Evolutionary conservation across 441 rosid species (phyloP), one percentile per base, ranked within the genome.

Genomic region (Aquilaria agallochum): DNA sequence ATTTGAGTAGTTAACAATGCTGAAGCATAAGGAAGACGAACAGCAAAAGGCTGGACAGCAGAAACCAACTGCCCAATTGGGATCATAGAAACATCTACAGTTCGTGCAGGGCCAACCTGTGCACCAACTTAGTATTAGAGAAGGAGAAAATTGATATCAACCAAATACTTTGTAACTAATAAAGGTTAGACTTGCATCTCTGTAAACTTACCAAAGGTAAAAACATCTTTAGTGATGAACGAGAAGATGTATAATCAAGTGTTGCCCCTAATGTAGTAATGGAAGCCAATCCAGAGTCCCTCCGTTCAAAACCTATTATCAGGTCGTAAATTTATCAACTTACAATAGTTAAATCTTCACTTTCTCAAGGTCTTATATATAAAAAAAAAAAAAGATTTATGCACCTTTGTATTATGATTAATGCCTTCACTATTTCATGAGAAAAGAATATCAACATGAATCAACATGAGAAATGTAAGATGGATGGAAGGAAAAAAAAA

Each of bases 211-310:
- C 96, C 69, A 82, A 77, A 27, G 87, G 90, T 75, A 87, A 71
- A 61, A 88, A 76, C 68, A 82, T 64, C 61, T 77, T 90, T 58
- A 85, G 84, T 33, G 73, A 67, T 53, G 97, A 87, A 64, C 74
- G 72, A 66, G 95, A 90, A 68, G 86, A 62, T 50, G 85, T 67
- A 69, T 87, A 90, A 76, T 90, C 97, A 54, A 90, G 82, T 40
- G 97, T 69, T 51, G 97, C 81, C 44, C 82, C 92, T 55, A 85
- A 67, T 55, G 95, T 90, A 48, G 73, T 72, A 47, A 84, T 68
- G 51, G 86, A 80, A 56, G 83, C 76, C 72, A 87, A 70, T 31
- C 84, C 80, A 2, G 90, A 64, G 59, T 88, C 83, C 32, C 60
- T 85, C 78, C 89, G 83, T 77, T 79, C 76, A 55, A 70, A 81